Percentiles rank a stretch among this genome's conserved stretches.
These are phyloP conservation scores for Acer yangbiense DNA, from an alignment of 345 rosid genomes.

Conservation along the genomic window DNA sequence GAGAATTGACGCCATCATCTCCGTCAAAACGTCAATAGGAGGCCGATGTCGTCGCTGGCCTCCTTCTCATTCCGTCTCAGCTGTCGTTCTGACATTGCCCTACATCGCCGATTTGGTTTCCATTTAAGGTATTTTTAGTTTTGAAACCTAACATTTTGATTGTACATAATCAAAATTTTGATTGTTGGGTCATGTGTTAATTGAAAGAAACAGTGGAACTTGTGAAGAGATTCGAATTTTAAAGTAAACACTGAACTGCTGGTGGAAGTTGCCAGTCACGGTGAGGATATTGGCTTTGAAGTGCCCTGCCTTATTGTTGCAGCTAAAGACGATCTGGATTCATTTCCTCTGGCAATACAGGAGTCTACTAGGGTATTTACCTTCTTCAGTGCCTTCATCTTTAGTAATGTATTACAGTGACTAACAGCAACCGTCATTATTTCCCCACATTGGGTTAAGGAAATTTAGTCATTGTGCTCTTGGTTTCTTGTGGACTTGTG, in stretches of 20 bases:
- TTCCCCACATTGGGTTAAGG: background rate
- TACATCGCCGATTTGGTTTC: too few species aligned
- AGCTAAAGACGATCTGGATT: constrained; percentile 91
- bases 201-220: too few species aligned
- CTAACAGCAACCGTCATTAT: background rate
- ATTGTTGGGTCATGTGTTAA: too few species aligned
- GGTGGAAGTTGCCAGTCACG: constrained; percentile 87
- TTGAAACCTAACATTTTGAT: too few species aligned
- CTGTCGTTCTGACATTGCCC: too few species aligned
- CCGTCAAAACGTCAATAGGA: too few species aligned
- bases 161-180: too few species aligned
- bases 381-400: background rate
- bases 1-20: too few species aligned
- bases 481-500: background rate
- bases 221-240: too few species aligned
- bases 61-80: too few species aligned
- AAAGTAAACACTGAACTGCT: constrained; percentile 69
- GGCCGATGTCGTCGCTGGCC: too few species aligned
- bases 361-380: constrained; percentile 85
- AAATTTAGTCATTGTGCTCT: background rate
- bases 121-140: too few species aligned
- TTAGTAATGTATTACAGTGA: background rate
- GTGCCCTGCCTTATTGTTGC: constrained; percentile 95
- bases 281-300: constrained; percentile 89
- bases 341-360: constrained; percentile 91